Conservation (phyloP, 495 filamentous ascomycete species). For the Penicillium turbatum region DNA sequence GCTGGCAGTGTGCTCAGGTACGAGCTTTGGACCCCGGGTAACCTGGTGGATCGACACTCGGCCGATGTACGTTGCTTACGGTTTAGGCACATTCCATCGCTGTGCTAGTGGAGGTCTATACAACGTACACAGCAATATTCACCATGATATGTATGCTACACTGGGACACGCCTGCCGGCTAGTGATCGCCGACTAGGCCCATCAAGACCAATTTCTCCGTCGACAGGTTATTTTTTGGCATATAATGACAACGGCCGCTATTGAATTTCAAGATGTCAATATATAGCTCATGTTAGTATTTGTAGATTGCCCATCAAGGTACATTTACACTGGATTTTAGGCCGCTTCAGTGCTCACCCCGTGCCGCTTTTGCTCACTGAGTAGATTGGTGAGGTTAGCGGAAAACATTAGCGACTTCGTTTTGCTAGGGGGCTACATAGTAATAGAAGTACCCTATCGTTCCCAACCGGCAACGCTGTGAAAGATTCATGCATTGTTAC, state of each 20-base stretch:
- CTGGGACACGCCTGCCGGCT: conserved; percentile 17
- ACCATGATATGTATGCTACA: conserved; percentile 30
- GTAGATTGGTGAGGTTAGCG: background rate
- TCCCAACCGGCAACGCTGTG: background rate
- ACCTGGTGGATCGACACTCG: conserved; percentile 6
- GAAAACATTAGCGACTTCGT: background rate
- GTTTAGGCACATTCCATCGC: conserved; percentile 13
- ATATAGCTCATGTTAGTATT: too few relatives aligned
- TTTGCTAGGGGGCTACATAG: background rate
- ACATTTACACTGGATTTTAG: background rate
- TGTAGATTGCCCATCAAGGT: background rate
- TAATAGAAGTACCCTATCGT: background rate
- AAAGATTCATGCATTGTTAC: background rate
- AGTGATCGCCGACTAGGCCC: conserved; percentile 24
- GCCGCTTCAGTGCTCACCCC: background rate
- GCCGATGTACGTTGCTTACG: background rate
- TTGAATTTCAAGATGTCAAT: background rate
- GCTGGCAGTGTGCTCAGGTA: background rate
- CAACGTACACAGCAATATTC: background rate
- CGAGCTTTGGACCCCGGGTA: background rate
- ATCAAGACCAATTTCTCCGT: conserved; percentile 1
- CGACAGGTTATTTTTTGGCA: conserved; percentile 29
- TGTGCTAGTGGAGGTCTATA: conserved; percentile 12
- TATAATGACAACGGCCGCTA: background rate
- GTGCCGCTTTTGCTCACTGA: background rate